phyloP scores from a whole-genome alignment of 495 filamentous ascomycete genomes.

The Aspergillus haitiensis region DNA sequence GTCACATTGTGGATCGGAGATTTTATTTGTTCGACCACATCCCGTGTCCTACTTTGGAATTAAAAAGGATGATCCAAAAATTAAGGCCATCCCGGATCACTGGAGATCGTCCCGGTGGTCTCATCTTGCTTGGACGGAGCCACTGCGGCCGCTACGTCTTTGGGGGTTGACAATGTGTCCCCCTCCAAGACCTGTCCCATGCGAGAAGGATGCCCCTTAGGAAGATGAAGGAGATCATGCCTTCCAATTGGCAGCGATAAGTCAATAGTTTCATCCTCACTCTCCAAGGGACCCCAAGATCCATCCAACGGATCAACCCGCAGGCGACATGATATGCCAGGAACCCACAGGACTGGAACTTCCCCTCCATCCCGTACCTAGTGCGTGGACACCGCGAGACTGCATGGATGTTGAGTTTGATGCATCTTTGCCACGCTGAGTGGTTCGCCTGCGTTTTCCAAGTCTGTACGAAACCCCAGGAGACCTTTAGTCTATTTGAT shows the following conservation, averaged over 20 bases:
- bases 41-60: slow-evolving; percentile 18
- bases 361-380: not conserved
- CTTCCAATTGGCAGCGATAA: no score
- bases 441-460: slow-evolving; percentile 5
- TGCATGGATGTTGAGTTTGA: slow-evolving; percentile 8
- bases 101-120: slow-evolving; percentile 24
- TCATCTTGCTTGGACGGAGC: not conserved
- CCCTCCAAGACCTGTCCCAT: slow-evolving; percentile 25
- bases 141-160: slow-evolving; percentile 7
- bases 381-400: slow-evolving; percentile 5
- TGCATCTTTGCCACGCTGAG: slow-evolving; percentile 8
- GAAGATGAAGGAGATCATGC: no score
- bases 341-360: slow-evolving; percentile 7
- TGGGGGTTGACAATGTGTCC: slow-evolving; percentile 24
- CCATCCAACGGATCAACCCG: slow-evolving; percentile 3
- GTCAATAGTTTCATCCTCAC: no score
- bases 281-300: not conserved
- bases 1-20: slow-evolving; percentile 24
- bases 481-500: no score
- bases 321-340: slow-evolving; percentile 13
- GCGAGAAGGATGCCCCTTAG: slow-evolving; percentile 9
- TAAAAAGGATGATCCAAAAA: slow-evolving; percentile 14
- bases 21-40: slow-evolving; percentile 18
- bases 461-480: not conserved
- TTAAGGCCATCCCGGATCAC: slow-evolving; percentile 19